Evolutionary conservation across 2,329 filamentous ascomycete species (phyloP).

Genomic region (Aspergillus glaucus): DNA sequence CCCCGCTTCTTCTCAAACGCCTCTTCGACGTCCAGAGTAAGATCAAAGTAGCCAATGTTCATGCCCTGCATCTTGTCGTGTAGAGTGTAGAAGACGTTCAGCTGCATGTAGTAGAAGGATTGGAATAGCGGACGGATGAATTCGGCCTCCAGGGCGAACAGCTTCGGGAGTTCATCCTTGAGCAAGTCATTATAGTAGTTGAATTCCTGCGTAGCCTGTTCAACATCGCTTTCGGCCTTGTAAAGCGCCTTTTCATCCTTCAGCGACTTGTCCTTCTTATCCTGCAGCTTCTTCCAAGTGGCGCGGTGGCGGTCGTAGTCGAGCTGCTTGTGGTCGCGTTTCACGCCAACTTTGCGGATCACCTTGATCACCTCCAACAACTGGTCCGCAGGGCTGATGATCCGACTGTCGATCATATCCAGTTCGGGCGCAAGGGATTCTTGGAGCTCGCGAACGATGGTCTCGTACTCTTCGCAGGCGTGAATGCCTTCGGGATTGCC

Average conservation of each 20-base stretch:
- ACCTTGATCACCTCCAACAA: conserved; percentile 91
- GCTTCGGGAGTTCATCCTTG: conserved; percentile 88
- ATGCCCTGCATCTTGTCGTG: conserved; percentile 97
- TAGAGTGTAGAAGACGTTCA: conserved; percentile 97
- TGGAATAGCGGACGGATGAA: conserved; percentile 98
- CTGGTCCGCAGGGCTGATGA: conserved; percentile 89
- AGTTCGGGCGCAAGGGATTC: conserved; percentile 83
- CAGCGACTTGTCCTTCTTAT: conserved; percentile 91
- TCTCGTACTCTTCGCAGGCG: conserved; percentile 94
- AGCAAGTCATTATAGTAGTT: conserved; percentile 97
- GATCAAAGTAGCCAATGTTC: conserved; percentile 96
- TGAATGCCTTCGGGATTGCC: conserved; percentile 89
- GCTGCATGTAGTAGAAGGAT: conserved; percentile 99
- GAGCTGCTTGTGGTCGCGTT: conserved; percentile 95
- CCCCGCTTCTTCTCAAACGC: conserved; percentile 85
- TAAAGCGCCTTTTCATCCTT: conserved; percentile 98
- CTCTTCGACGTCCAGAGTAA: conserved; percentile 83
- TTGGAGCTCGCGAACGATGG: conserved; percentile 81
- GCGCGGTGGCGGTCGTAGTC: conserved; percentile 87
- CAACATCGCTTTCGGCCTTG: conserved; percentile 87
- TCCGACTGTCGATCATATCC: conserved; percentile 90
- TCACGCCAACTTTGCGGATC: conserved; percentile 78
- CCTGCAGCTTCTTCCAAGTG: conserved; percentile 85
- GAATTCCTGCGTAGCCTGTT: conserved; percentile 88
- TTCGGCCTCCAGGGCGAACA: conserved; percentile 82